Evolutionary conservation across 805 yeast genomes (phyloP).

Genomic region (Nadsonia fulvescens): DNA sequence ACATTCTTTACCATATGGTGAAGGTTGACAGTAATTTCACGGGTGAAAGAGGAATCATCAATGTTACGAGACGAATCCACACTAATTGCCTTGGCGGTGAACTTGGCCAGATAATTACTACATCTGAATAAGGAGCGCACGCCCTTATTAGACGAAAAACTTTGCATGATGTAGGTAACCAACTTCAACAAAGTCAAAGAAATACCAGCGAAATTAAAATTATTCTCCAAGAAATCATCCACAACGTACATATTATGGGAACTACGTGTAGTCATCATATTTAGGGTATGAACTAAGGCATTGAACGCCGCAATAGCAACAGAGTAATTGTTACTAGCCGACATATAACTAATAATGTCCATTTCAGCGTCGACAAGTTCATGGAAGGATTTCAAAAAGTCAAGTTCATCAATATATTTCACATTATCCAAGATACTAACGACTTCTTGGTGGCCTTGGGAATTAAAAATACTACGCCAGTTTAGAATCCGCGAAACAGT

Average conservation of each 20-base stretch:
- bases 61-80: constrained; percentile 3
- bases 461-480: constrained; percentile 30
- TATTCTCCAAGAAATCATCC: constrained; percentile 12
- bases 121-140: no score
- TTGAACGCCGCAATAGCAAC: constrained; percentile 9
- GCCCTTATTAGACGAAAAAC: no score
- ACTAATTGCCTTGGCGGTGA: constrained; percentile 4
- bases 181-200: constrained; percentile 19
- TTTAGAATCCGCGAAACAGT: constrained; percentile 36
- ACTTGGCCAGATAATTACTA: constrained; percentile 4
- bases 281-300: constrained; percentile 13
- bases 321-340: constrained; percentile 6
- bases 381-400: constrained; percentile 28
- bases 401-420: constrained; percentile 34
- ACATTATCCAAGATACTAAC: constrained; percentile 30
- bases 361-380: constrained; percentile 16
- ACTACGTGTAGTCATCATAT: constrained; percentile 10
- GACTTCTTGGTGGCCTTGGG: constrained; percentile 26
- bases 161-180: no score
- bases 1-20: no score
- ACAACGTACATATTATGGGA: constrained; percentile 9
- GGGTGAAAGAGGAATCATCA: constrained; percentile 4
- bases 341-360: constrained; percentile 22
- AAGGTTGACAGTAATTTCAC: constrained; percentile 3
- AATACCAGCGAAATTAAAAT: constrained; percentile 28